phyloP scores from a whole-genome alignment of 352 stramenopile species.

The Phytophthora agathidicida region DNA sequence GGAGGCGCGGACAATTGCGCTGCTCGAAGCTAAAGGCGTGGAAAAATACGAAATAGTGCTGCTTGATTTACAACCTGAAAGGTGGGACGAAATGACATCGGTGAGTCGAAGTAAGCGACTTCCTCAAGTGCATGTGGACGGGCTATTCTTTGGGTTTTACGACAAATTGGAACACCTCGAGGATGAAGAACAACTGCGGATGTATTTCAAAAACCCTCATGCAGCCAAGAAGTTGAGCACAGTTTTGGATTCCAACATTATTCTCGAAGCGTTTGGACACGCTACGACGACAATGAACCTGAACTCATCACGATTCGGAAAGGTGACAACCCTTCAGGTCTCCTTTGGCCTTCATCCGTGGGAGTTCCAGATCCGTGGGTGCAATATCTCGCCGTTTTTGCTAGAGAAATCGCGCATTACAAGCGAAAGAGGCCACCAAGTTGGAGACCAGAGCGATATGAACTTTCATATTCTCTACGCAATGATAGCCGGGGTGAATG shows the following conservation, averaged over 20 bases:
- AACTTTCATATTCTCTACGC: slow-evolving; percentile 86
- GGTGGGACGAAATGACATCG: slow-evolving; percentile 69
- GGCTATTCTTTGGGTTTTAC: slow-evolving; percentile 80
- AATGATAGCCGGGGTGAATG: slow-evolving; percentile 63
- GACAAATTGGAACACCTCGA: slow-evolving; percentile 78
- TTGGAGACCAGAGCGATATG: slow-evolving; percentile 18
- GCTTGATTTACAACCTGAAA: slow-evolving; percentile 65
- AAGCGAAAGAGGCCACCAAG: slow-evolving; percentile 10
- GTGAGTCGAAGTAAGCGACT: slow-evolving; percentile 77
- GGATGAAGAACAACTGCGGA: slow-evolving; percentile 79
- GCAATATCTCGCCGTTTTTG: slow-evolving; percentile 62
- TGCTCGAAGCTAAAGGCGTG: slow-evolving; percentile 76
- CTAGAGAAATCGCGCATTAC: slow-evolving; percentile 75
- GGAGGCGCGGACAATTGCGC: slow-evolving; percentile 69
- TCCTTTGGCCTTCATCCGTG: slow-evolving; percentile 50
- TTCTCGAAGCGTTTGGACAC: slow-evolving; percentile 82
- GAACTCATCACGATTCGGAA: slow-evolving; percentile 82
- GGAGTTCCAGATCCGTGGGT: slow-evolving; percentile 64
- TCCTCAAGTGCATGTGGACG: slow-evolving; percentile 76
- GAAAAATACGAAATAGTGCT: slow-evolving; percentile 73
- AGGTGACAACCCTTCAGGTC: slow-evolving; percentile 58
- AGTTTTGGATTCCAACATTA: slow-evolving; percentile 70
- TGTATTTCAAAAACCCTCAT: slow-evolving; percentile 79
- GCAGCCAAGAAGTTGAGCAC: slow-evolving; percentile 64
- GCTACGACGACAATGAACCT: slow-evolving; percentile 66